phyloP scores from a whole-genome alignment of 2,329 filamentous ascomycete genomes.

The Calonectria pseudoreteaudii region DNA sequence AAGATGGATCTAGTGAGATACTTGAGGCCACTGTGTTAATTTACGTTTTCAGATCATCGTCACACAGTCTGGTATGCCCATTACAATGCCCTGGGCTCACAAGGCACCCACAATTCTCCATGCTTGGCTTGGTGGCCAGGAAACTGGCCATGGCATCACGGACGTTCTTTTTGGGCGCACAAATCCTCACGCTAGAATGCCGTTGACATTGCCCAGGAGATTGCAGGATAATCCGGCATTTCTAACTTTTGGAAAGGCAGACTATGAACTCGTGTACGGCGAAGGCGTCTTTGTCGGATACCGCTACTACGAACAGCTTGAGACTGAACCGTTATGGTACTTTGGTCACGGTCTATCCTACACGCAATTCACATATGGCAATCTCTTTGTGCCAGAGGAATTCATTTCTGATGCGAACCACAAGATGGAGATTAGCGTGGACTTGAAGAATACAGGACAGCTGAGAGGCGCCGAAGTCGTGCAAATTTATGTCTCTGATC shows the following conservation, averaged over 20 bases:
- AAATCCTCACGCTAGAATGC: background rate
- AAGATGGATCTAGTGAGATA: too few species aligned
- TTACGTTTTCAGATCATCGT: background rate
- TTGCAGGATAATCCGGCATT: background rate
- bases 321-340: background rate
- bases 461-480: background rate
- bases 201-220: background rate
- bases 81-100: background rate
- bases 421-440: background rate
- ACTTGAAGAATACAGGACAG: background rate
- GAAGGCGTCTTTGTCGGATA: background rate
- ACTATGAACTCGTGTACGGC: background rate
- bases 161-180: background rate
- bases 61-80: background rate
- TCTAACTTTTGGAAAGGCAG: background rate
- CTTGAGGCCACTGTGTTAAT: background rate
- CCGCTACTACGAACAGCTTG: background rate
- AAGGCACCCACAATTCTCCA: background rate
- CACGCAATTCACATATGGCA: background rate
- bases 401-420: background rate
- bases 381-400: background rate
- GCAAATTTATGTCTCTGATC: background rate
- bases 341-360: background rate
- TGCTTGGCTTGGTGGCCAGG: background rate
- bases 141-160: background rate